Evolutionary conservation across 2,329 filamentous ascomycete genomes (phyloP).

Genomic region (Fonsecaea erecta): DNA sequence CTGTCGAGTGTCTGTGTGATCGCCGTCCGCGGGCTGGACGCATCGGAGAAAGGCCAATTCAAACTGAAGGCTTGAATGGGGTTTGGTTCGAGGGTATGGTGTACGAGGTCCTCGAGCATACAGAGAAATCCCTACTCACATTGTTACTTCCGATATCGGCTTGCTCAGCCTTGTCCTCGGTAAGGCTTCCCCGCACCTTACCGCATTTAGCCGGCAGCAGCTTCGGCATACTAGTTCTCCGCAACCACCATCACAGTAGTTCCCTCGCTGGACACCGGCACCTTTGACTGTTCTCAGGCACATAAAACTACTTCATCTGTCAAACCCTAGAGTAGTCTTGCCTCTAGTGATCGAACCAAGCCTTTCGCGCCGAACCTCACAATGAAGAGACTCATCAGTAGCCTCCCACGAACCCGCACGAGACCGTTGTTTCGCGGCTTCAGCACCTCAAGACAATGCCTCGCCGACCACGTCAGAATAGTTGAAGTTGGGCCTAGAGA

Average conservation of each 20-base stretch:
- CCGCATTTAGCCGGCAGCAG: constrained; percentile 5
- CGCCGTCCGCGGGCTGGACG: constrained; percentile 36
- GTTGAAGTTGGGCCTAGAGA: constrained; percentile 60
- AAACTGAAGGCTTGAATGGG: constrained; percentile 31
- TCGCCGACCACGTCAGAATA: constrained; percentile 57
- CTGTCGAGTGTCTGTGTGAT: constrained; percentile 36
- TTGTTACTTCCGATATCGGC: not conserved
- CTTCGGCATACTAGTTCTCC: not conserved
- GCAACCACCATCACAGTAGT: not conserved
- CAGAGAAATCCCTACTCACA: constrained; percentile 5
- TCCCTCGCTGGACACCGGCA: not conserved
- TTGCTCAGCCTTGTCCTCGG: not conserved
- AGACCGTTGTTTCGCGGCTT: constrained; percentile 27
- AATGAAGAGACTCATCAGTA: constrained; percentile 19
- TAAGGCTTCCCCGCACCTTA: constrained; percentile 11
- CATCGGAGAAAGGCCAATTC: constrained; percentile 36
- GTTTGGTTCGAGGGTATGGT: not conserved
- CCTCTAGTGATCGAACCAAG: not conserved
- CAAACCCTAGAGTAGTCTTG: not conserved
- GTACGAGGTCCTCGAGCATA: not conserved
- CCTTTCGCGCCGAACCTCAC: not conserved
- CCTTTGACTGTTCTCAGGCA: not conserved
- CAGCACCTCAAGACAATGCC: constrained; percentile 39
- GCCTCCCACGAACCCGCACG: constrained; percentile 1
- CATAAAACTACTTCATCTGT: not conserved